Evolutionary conservation across 2,329 filamentous ascomycete species (phyloP), one percentile per base, ranked within the genome.

Genomic region (Penicillium sp.): DNA sequence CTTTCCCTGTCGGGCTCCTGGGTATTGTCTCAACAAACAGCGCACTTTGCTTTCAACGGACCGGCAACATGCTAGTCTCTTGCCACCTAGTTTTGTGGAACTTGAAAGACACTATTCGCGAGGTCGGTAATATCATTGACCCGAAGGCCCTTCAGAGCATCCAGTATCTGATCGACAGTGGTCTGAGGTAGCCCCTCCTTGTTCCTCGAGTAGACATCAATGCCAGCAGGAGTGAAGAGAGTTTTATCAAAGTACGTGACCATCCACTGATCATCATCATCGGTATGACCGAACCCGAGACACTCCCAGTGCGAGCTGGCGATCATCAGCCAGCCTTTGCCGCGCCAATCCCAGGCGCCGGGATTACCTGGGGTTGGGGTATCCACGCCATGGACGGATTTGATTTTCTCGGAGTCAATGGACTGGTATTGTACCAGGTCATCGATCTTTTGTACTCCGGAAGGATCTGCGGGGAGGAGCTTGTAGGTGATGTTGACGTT

Each of bases 161-260:
- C 15, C 1, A 54, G n/a, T 19, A 66, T 65, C 16, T 57, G 39
- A 19, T 65, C 58, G 8, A 64, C 44, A 2, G 34, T 45, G 5
- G 9, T 25, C 34, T 29, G 38, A 0, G 29, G 10, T 8, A 65
- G 25, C 0, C 62, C 64, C 33, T 54, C 52, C 41, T 57, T 61
- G 2, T 51, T 43, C 64, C 88, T 81, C 45, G 84, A 86, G 72
- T 93, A 94, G 10, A 95, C 74, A 74, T 96, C 91, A 31, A 96
- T 68, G 0, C 91, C 91, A 55, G 91, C 89, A 61, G 88, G 88
- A 7, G 91, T 94, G 65, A 96, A 95, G 44, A 92, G 65, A 25
- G 90, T 95, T 68, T 89, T 87, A 61, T 87, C 87, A 73, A 96
- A 96, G 81, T 88, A 93, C 5, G 90, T 95, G 15, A 96, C 89